These are phyloP conservation scores for Lipomyces mesembrius DNA, from an alignment of 805 yeast genomes.

Conservation along the genomic window DNA sequence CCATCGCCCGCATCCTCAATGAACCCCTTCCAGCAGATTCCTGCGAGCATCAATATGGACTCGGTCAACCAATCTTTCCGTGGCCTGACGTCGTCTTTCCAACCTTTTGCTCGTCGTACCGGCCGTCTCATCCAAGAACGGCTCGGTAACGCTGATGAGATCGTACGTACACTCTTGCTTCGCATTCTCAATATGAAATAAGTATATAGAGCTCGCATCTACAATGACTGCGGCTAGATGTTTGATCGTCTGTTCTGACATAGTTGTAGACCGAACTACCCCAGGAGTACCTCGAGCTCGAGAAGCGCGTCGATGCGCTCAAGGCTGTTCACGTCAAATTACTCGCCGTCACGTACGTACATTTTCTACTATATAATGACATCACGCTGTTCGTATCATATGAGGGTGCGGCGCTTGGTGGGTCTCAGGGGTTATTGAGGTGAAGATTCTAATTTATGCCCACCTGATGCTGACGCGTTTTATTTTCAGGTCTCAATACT, in stretches of 20 bases:
- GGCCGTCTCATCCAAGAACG: conserved; percentile 77
- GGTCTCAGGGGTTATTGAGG: background rate
- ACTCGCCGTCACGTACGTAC: conserved; percentile 53
- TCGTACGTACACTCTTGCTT: conserved; percentile 43
- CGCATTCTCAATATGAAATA: background rate
- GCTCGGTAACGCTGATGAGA: conserved; percentile 79
- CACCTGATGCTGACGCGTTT: conserved; percentile 45
- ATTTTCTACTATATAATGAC: conserved; percentile 45
- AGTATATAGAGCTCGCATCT: background rate
- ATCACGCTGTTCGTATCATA: background rate
- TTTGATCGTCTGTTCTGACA: conserved; percentile 2
- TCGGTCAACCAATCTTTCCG: conserved; percentile 48
- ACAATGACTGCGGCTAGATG: background rate
- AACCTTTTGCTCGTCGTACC: conserved; percentile 81
- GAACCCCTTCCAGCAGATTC: conserved; percentile 29
- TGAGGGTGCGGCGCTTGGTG: background rate
- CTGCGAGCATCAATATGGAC: conserved; percentile 37
- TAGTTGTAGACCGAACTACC: conserved; percentile 70
- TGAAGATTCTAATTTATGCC: conserved; percentile 41
- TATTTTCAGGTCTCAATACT: conserved; percentile 55
- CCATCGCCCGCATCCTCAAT: conserved; percentile 10
- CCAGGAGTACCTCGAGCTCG: conserved; percentile 76
- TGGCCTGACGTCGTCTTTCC: conserved; percentile 53
- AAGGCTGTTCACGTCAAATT: conserved; percentile 66
- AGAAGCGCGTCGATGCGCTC: conserved; percentile 72